Conservation (phyloP, 1,139 yeast species). For the Blastobotrys aristatus region DNA sequence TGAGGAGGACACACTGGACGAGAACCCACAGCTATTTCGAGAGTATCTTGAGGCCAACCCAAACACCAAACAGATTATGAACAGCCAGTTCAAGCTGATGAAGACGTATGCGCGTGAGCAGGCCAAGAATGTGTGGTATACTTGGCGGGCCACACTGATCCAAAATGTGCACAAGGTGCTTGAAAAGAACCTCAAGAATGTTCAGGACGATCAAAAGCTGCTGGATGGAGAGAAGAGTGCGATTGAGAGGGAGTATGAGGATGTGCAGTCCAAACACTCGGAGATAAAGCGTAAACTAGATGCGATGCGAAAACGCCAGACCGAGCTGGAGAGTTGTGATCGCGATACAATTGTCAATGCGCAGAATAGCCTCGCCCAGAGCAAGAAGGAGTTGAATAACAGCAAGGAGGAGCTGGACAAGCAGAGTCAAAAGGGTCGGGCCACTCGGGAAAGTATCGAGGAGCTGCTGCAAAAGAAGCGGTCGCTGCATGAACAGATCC, state of each 20-base stretch:
- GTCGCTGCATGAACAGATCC: constrained; percentile 15
- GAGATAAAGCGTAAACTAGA: constrained; percentile 31
- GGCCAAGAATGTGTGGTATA: constrained; percentile 53
- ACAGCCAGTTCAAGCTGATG: constrained; percentile 44
- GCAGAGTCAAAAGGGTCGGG: constrained; percentile 8
- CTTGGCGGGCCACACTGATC: constrained; percentile 48
- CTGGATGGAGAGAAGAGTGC: constrained; percentile 22
- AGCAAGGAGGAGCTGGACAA: constrained; percentile 4
- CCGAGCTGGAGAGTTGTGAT: constrained; percentile 19
- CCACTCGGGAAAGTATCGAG: constrained; percentile 13
- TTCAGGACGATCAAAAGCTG: constrained; percentile 23
- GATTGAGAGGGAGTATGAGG: constrained; percentile 33
- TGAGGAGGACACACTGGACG: constrained; percentile 41
- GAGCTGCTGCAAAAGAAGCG: constrained; percentile 13
- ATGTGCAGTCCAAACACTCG: constrained; percentile 29
- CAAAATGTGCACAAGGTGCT: constrained; percentile 42
- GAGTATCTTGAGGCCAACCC: constrained; percentile 42
- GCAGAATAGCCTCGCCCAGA: constrained; percentile 10
- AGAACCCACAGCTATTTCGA: constrained; percentile 47
- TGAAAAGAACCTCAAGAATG: constrained; percentile 27
- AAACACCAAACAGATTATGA: constrained; percentile 40
- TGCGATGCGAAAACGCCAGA: constrained; percentile 24
- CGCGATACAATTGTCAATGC: constrained; percentile 15
- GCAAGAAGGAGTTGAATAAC: constrained; percentile 9
- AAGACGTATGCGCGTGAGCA: constrained; percentile 48